phyloP scores from a whole-genome alignment of 306 rosid species.

The Oemleria cerasiformis region DNA sequence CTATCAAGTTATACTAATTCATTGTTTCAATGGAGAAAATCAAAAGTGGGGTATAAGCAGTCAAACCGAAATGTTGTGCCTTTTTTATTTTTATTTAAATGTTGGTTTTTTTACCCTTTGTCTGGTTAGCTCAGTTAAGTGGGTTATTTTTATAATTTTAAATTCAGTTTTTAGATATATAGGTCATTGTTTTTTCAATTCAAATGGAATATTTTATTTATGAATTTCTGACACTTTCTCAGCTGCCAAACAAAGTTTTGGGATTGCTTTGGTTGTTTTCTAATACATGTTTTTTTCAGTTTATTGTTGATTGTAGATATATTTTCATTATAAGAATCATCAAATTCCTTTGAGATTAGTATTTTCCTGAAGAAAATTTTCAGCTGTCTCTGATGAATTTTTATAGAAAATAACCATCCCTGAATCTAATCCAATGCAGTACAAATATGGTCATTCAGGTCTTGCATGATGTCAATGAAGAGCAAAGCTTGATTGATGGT shows the following conservation, averaged over 20 bases:
- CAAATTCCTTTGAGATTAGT: not conserved
- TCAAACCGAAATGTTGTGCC: not conserved
- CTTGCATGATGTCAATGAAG: slow-evolving; percentile 18
- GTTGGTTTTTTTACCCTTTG: not conserved
- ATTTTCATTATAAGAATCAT: not conserved
- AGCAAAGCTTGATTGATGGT: slow-evolving; percentile 6
- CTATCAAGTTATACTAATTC: not conserved
- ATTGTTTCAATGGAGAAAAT: not conserved
- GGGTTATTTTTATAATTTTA: not conserved
- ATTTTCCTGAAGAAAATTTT: not conserved
- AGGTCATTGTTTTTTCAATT: not conserved
- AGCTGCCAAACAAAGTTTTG: slow-evolving; percentile 14
- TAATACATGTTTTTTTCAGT: not conserved
- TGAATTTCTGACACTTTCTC: slow-evolving; percentile 19
- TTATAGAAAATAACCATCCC: not conserved
- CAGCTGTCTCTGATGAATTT: not conserved
- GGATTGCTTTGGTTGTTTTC: not conserved
- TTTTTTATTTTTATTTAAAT: not conserved
- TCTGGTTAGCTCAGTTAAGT: slow-evolving; percentile 3
- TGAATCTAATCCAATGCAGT: slow-evolving; percentile 3
- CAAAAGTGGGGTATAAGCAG: not conserved
- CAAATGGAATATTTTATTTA: not conserved
- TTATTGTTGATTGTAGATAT: not conserved
- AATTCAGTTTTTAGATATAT: not conserved
- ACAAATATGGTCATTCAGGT: slow-evolving; percentile 6